These are phyloP conservation scores for Cucurbita moschata DNA, from an alignment of 306 rosid species.

Conservation along the genomic window DNA sequence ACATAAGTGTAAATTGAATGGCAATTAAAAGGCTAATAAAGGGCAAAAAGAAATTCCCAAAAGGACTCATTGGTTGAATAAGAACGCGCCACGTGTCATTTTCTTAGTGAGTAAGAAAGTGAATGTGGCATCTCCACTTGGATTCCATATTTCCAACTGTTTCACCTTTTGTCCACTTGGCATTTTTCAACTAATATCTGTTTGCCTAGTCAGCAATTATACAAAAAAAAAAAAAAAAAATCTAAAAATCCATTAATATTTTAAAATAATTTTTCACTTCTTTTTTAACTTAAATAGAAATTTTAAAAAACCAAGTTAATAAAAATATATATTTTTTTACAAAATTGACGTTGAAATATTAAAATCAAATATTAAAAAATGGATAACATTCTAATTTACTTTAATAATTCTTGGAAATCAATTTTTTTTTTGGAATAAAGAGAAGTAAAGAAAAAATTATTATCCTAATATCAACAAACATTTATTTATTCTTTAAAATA, in stretches of 20 bases:
- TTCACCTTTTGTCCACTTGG: slow-evolving; percentile 1
- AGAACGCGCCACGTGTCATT: slow-evolving; percentile 9
- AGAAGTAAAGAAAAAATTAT: neutral
- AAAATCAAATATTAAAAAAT: neutral
- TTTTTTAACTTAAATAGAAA: too few relatives aligned
- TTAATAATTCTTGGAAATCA: neutral
- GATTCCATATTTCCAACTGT: neutral
- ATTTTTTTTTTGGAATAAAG: too few relatives aligned
- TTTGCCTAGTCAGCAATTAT: neutral
- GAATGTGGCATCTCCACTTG: slow-evolving; percentile 3
- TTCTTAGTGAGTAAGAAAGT: slow-evolving; percentile 12
- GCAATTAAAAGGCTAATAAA: neutral
- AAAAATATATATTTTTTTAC: neutral
- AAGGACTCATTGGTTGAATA: neutral
- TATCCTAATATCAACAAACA: neutral
- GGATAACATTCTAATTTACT: neutral
- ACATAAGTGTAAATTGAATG: neutral
- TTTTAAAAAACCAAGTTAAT: too few relatives aligned
- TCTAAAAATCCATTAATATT: neutral
- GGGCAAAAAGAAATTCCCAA: neutral
- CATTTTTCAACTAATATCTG: neutral
- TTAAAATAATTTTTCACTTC: neutral
- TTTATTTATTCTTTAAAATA: neutral
- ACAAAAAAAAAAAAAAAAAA: neutral
- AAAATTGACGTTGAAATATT: neutral